These are phyloP conservation scores for Botryotinia globosa DNA, from an alignment of 2,329 filamentous ascomycete genomes.

Conservation along the genomic window DNA sequence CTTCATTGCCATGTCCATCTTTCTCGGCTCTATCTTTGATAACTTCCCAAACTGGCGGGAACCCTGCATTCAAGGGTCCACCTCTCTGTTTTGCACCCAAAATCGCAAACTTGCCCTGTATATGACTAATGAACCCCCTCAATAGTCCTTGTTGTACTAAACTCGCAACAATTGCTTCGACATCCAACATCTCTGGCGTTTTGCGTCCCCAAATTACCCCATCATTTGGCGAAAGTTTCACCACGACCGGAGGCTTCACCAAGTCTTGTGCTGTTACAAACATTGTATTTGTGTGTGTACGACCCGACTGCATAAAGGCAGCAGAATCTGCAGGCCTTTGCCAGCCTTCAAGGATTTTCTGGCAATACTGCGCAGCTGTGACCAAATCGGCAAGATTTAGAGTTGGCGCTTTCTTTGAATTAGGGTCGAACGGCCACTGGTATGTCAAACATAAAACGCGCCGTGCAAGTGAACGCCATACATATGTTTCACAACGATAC, in stretches of 20 bases:
- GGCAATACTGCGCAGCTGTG: conserved; percentile 60
- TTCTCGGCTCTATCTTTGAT: conserved; percentile 59
- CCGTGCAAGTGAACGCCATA: conserved; percentile 80
- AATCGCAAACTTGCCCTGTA: conserved; percentile 74
- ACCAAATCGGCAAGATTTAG: conserved; percentile 70
- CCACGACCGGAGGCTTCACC: conserved; percentile 45
- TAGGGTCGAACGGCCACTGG: conserved; percentile 58
- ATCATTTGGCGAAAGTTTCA: conserved; percentile 53
- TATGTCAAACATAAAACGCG: conserved; percentile 77
- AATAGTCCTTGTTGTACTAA: conserved; percentile 78
- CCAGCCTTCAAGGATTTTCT: conserved; percentile 61
- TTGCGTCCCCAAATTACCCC: conserved; percentile 64
- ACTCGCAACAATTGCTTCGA: conserved; percentile 75
- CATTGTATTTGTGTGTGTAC: conserved; percentile 47
- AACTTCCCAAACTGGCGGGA: conserved; percentile 70
- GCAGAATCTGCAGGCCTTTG: conserved; percentile 35
- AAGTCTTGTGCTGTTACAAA: conserved; percentile 47
- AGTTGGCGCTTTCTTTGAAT: conserved; percentile 65
- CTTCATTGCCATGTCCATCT: conserved; percentile 51
- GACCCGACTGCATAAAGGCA: conserved; percentile 33
- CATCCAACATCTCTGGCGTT: conserved; percentile 56
- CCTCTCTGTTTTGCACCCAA: conserved; percentile 69
- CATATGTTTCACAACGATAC: conserved; percentile 73
- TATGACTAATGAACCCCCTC: conserved; percentile 79
- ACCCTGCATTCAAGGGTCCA: conserved; percentile 66